phyloP scores from a whole-genome alignment of 257 asterid species.

The Penstemon davidsonii region DNA sequence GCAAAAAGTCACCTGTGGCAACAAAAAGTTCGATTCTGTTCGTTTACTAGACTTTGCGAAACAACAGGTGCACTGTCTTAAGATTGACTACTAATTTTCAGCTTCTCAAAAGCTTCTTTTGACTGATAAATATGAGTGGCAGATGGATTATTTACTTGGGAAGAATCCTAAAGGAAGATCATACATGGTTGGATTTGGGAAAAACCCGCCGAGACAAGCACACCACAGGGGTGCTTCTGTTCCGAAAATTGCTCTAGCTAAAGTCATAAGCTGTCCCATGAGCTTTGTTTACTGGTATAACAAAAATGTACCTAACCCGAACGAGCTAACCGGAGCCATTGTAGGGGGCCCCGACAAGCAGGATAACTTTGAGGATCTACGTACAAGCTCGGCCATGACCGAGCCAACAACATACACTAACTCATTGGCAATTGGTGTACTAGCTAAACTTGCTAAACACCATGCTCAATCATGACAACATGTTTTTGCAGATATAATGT shows the following conservation, averaged over 20 bases:
- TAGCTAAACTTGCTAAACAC: constrained; percentile 63
- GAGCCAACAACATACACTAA: constrained; percentile 80
- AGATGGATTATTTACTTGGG: constrained; percentile 79
- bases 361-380: constrained; percentile 56
- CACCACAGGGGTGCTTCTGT: constrained; percentile 94
- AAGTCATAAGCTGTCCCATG: constrained; percentile 50
- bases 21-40: constrained; percentile 32
- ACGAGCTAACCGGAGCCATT: constrained; percentile 87
- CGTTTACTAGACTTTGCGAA: constrained; percentile 54
- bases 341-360: constrained; percentile 76
- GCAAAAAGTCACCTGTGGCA: constrained; percentile 50
- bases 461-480: constrained; percentile 43
- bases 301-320: constrained; percentile 45
- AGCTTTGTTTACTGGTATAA: constrained; percentile 61
- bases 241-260: constrained; percentile 36
- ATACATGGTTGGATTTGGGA: constrained; percentile 89
- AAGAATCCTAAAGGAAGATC: constrained; percentile 61
- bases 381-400: constrained; percentile 57
- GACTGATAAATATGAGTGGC: constrained; percentile 10
- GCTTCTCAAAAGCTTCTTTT: neutral
- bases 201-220: constrained; percentile 66
- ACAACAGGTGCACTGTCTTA: constrained; percentile 45
- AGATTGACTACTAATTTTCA: too few species aligned
- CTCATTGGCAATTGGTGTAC: constrained; percentile 70
- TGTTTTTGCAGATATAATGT: too few species aligned